Evolutionary conservation across 345 rosid species (phyloP).

Genomic region (Gossypium sturtianum): DNA sequence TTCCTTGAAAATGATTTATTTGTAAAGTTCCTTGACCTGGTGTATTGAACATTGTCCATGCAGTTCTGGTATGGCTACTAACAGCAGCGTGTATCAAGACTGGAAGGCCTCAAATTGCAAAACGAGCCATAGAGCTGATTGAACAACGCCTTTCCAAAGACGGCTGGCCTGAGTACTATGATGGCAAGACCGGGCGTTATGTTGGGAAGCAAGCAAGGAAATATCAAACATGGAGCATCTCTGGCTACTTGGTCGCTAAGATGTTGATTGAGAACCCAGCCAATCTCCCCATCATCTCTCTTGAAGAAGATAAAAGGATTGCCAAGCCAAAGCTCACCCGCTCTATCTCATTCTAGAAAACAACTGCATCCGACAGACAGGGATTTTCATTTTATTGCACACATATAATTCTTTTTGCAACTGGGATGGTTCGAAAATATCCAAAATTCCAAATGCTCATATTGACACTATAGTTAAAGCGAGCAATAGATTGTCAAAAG

Average conservation of each 20-base stretch:
- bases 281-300: background rate
- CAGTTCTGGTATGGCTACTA: constrained; percentile 44
- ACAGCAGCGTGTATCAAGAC: constrained; percentile 24
- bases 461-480: background rate
- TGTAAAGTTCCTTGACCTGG: background rate
- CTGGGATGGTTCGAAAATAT: background rate
- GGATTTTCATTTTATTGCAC: background rate
- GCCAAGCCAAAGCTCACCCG: constrained; percentile 1
- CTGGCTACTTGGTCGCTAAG: constrained; percentile 2
- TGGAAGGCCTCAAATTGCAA: background rate
- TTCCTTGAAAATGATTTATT: background rate
- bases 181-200: constrained; percentile 40
- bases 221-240: constrained; percentile 37
- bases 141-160: background rate
- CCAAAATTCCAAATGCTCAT: background rate
- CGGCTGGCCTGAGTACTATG: constrained; percentile 13
- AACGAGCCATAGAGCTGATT: background rate
- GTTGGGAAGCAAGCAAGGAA: constrained; percentile 50
- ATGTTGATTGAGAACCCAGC: constrained; percentile 3
- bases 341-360: background rate
- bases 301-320: constrained; percentile 1
- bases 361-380: background rate
- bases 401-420: background rate
- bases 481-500: background rate
- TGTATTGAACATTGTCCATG: background rate